A percentile compares a stretch with the other conserved stretches of the same genome.
Conservation (phyloP, 345 rosid genomes). For the Sonneratia caseolaris region DNA sequence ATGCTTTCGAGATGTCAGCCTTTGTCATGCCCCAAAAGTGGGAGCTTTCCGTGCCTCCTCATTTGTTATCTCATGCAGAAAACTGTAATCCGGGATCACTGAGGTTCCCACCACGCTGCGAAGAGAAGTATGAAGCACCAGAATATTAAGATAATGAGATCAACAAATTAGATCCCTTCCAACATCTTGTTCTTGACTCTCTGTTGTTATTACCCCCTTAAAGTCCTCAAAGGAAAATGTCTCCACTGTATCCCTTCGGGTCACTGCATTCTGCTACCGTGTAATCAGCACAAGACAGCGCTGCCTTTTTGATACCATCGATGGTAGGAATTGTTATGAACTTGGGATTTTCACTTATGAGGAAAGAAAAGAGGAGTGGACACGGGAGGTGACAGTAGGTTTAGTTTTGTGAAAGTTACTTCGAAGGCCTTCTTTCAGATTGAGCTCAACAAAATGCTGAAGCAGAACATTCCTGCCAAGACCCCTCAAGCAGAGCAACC, state of each 20-base stretch:
- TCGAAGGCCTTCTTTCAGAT: not conserved
- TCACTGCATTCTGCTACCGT: slow-evolving; percentile 81
- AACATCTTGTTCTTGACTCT: not conserved
- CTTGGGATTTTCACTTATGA: not conserved
- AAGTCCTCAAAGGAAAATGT: slow-evolving; percentile 61
- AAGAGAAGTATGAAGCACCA: not conserved
- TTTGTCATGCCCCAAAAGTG: slow-evolving; percentile 69
- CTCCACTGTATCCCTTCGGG: slow-evolving; percentile 64
- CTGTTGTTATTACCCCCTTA: slow-evolving; percentile 38
- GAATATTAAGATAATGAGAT: slow-evolving; percentile 6
- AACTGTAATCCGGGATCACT: slow-evolving; percentile 82
- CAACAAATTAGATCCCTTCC: not conserved
- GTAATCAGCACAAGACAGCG: slow-evolving; percentile 71
- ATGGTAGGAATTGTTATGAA: slow-evolving; percentile 22
- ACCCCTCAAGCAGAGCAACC: not conserved
- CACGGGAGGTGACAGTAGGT: slow-evolving; percentile 3
- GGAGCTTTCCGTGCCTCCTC: slow-evolving; percentile 90
- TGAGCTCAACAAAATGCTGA: not conserved
- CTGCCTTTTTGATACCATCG: slow-evolving; percentile 43
- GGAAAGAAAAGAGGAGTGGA: slow-evolving; percentile 7
- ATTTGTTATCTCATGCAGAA: slow-evolving; percentile 84
- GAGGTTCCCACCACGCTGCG: slow-evolving; percentile 62
- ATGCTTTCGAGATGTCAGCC: not conserved
- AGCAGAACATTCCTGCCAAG: not conserved
- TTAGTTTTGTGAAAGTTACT: not conserved